phyloP scores from a whole-genome alignment of 179 eudicot genomes.

The Amaranthus tricolor region DNA sequence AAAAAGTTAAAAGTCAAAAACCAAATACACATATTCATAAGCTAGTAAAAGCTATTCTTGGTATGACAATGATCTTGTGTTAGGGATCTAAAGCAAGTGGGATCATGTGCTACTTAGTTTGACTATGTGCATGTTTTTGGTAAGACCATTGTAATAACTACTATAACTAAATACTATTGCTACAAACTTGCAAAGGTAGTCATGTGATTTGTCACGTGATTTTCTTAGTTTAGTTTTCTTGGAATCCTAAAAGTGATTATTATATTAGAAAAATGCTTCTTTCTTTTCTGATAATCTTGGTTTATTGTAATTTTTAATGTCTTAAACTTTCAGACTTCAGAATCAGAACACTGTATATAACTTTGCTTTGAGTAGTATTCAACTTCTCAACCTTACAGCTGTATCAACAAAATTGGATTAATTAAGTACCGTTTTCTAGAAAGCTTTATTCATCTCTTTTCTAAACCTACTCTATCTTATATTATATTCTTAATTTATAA shows the following conservation, averaged over 20 bases:
- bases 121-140: slow-evolving; percentile 35
- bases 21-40: too few species aligned
- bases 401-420: slow-evolving; percentile 4
- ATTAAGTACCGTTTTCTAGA: neutral
- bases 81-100: slow-evolving; percentile 48
- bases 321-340: slow-evolving; percentile 20
- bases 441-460: too few species aligned
- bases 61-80: slow-evolving; percentile 14
- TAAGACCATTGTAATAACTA: slow-evolving; percentile 32
- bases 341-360: slow-evolving; percentile 6
- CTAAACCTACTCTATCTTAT: too few species aligned
- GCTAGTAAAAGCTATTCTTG: too few species aligned
- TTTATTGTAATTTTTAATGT: slow-evolving; percentile 20
- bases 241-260: slow-evolving; percentile 13
- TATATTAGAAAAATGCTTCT: slow-evolving; percentile 22
- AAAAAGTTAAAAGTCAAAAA: too few species aligned
- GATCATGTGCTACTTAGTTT: slow-evolving; percentile 60
- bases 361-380: slow-evolving; percentile 1
- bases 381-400: slow-evolving; percentile 17
- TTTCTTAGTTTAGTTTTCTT: slow-evolving; percentile 23
- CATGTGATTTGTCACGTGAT: slow-evolving; percentile 64
- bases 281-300: slow-evolving; percentile 19
- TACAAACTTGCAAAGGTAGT: slow-evolving; percentile 32
- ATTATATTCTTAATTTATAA: too few species aligned
- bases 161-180: slow-evolving; percentile 15